phyloP scores from a whole-genome alignment of 73 alveolate species.

The Paramecium primaurelia region DNA sequence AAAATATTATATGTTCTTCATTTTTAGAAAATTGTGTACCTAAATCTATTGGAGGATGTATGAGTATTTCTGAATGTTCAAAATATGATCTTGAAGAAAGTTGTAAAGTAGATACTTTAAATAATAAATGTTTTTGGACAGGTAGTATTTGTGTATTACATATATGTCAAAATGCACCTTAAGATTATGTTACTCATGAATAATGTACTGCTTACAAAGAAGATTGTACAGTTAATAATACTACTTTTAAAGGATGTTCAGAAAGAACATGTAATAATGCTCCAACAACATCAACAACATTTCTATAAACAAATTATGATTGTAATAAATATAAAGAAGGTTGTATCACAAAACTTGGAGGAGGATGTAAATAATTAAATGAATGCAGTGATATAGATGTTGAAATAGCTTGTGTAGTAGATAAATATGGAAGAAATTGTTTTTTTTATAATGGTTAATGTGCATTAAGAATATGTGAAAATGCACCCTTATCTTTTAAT shows the following conservation, averaged over 20 bases:
- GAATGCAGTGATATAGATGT: neutral
- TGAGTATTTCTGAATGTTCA: neutral
- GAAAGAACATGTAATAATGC: slow-evolving; percentile 43
- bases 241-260: neutral
- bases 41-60: neutral
- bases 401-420: neutral
- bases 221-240: neutral
- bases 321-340: neutral
- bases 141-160: neutral
- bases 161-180: slow-evolving; percentile 21
- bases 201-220: neutral
- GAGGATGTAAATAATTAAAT: neutral
- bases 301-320: neutral
- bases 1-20: neutral
- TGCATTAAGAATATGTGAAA: neutral
- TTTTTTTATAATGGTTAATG: neutral
- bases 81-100: neutral
- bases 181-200: neutral
- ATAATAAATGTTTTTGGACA: slow-evolving; percentile 27
- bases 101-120: neutral
- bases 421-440: neutral
- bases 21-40: neutral
- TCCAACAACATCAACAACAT: neutral
- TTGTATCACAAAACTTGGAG: slow-evolving; percentile 22
- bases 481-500: neutral